A percentile compares a stretch with the other conserved stretches of the same genome.
These are phyloP conservation scores for Auxenochlorella protothecoides DNA, from an alignment of 139 green algal genomes.

Conservation along the genomic window DNA sequence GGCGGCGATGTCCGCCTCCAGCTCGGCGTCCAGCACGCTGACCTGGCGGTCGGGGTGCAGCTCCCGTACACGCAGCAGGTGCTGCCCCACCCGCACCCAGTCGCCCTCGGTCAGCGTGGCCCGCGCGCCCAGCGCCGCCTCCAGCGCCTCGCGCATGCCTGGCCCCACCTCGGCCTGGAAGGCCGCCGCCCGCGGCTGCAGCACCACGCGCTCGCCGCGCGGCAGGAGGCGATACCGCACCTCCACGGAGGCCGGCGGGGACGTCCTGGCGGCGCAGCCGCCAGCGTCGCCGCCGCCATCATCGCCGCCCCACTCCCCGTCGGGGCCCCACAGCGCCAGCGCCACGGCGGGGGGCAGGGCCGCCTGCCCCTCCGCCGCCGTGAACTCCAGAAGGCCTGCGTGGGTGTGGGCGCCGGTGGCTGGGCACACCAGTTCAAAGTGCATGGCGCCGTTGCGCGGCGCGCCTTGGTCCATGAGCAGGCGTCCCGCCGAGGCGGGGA, in stretches of 20 bases:
- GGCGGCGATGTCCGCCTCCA: constrained; percentile 68
- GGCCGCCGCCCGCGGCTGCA: constrained; percentile 36
- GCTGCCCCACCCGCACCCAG: constrained; percentile 40
- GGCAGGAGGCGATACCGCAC: constrained; percentile 28
- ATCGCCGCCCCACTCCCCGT: not conserved
- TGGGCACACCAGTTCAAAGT: constrained; percentile 48
- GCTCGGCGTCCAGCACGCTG: constrained; percentile 49
- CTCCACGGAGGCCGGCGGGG: not conserved
- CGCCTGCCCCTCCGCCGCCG: constrained; percentile 53
- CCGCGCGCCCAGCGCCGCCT: constrained; percentile 43
- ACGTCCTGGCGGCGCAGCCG: too few relatives aligned
- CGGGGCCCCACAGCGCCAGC: not conserved
- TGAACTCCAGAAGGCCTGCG: constrained; percentile 70
- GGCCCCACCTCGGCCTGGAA: constrained; percentile 56
- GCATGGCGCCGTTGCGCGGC: constrained; percentile 57
- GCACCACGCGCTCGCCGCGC: constrained; percentile 16
- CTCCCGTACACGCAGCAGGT: constrained; percentile 46
- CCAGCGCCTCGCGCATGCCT: constrained; percentile 46
- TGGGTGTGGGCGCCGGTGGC: constrained; percentile 31
- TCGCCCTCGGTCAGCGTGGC: constrained; percentile 61
- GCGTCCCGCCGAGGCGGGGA: constrained; percentile 48
- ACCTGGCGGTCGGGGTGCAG: constrained; percentile 32
- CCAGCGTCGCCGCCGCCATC: too few relatives aligned
- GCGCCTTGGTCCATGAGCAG: constrained; percentile 60
- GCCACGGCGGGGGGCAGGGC: constrained; percentile 34